These are phyloP conservation scores for Heterobasidion occidentale DNA, from an alignment of 1,284 basidiomycete genomes.

Conservation along the genomic window DNA sequence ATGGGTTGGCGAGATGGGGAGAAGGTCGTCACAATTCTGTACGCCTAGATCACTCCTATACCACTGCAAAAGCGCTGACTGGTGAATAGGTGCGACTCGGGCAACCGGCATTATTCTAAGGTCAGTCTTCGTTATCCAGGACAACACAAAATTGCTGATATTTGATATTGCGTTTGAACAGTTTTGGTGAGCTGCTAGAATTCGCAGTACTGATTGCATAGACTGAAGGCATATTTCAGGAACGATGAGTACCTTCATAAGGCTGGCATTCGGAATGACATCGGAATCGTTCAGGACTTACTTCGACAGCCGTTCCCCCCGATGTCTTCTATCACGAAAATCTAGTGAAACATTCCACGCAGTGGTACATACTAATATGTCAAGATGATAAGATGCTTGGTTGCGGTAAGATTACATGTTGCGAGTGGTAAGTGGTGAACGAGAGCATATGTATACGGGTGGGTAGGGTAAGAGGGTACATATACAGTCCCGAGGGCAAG, in stretches of 20 bases:
- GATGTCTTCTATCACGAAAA: constrained; percentile 15
- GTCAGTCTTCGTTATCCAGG: constrained; percentile 28
- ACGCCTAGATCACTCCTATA: constrained; percentile 19
- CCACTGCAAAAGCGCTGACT: constrained; percentile 1
- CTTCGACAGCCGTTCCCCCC: constrained; percentile 22
- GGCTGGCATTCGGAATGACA: constrained; percentile 54
- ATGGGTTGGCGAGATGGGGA: constrained; percentile 61
- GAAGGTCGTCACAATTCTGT: constrained; percentile 81
- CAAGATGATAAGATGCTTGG: background rate
- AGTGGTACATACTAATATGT: constrained; percentile 4
- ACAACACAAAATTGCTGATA: background rate
- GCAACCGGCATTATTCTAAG: constrained; percentile 83
- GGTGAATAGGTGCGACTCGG: constrained; percentile 68
- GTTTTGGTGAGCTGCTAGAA: constrained; percentile 34
- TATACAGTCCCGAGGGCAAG: background rate
- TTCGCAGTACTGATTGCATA: background rate
- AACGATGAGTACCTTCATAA: constrained; percentile 70
- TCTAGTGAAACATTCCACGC: constrained; percentile 2
- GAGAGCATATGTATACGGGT: background rate
- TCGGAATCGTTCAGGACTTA: constrained; percentile 44
- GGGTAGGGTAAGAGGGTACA: background rate
- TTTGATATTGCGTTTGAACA: constrained; percentile 9
- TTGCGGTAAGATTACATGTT: constrained; percentile 2
- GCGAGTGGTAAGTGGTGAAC: background rate
- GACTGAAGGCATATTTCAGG: constrained; percentile 34